Evolutionary conservation across 148 eudicot species (phyloP).

Genomic region (Spergularia bocconei): DNA sequence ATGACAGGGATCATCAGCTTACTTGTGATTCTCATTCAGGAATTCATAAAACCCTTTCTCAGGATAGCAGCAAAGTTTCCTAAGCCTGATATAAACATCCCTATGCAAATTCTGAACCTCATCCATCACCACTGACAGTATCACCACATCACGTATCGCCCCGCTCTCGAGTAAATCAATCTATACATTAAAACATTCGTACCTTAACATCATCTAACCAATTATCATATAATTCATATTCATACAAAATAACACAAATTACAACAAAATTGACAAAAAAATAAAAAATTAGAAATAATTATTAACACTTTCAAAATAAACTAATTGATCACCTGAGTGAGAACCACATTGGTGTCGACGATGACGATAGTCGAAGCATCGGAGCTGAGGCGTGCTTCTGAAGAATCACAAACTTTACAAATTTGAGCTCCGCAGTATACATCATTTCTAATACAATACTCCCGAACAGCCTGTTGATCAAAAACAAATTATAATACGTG

Average conservation of each 20-base stretch:
- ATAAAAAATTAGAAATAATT: not conserved
- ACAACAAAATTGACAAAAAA: not conserved
- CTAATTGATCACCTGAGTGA: conserved; percentile 57
- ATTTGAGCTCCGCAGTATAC: conserved; percentile 75
- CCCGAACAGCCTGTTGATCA: conserved; percentile 62
- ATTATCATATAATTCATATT: not conserved
- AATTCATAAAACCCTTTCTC: conserved; percentile 71
- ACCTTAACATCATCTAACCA: conserved; percentile 11
- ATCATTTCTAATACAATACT: conserved; percentile 88
- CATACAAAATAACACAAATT: no score
- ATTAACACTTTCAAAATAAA: not conserved
- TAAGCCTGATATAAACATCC: conserved; percentile 77
- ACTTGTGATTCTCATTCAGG: conserved; percentile 91
- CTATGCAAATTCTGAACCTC: conserved; percentile 94
- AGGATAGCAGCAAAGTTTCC: conserved; percentile 73
- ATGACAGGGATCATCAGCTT: conserved; percentile 22
- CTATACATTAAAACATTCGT: conserved; percentile 27
- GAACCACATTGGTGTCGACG: conserved; percentile 88
- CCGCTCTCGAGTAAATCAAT: conserved; percentile 91
- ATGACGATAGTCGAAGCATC: conserved; percentile 49
- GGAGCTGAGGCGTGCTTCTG: conserved; percentile 57
- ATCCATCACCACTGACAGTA: conserved; percentile 79
- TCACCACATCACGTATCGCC: conserved; percentile 77
- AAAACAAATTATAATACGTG: not conserved
- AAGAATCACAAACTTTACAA: conserved; percentile 65